A percentile compares a stretch with the other conserved stretches of the same genome.
These are phyloP conservation scores for Aureobasidium lini DNA, from an alignment of 2,329 filamentous ascomycete species.

Conservation along the genomic window DNA sequence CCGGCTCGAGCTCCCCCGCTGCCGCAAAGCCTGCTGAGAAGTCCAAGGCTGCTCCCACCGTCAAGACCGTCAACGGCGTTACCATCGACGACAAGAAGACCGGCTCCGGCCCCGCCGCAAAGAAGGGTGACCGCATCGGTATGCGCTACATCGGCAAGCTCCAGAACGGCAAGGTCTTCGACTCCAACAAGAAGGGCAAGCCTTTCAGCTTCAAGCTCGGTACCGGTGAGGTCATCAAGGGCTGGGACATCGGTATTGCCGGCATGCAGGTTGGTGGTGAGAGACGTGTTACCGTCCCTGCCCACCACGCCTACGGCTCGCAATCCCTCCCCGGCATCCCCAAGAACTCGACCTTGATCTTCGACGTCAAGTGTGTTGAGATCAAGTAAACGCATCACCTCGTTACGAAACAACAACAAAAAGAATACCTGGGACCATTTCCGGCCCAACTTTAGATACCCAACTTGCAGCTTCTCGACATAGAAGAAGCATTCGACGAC, in stretches of 20 bases:
- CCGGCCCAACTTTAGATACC: conserved; percentile 16
- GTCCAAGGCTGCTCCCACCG: conserved; percentile 50
- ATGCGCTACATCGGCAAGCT: conserved; percentile 98
- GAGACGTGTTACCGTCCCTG: conserved; percentile 83
- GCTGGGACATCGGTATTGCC: conserved; percentile 89
- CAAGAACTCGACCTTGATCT: conserved; percentile 80
- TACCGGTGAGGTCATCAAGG: conserved; percentile 93
- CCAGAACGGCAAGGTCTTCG: conserved; percentile 87
- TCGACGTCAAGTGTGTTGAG: conserved; percentile 59
- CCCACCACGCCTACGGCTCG: conserved; percentile 82
- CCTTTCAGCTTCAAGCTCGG: conserved; percentile 95
- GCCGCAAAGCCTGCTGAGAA: conserved; percentile 31
- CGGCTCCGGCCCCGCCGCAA: conserved; percentile 74
- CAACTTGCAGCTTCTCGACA: conserved; percentile 17
- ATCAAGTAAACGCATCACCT: conserved; percentile 33
- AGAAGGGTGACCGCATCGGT: conserved; percentile 82
- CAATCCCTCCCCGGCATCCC: conserved; percentile 77
- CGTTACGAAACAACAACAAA: neutral
- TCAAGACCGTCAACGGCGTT: conserved; percentile 80
- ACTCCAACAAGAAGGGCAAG: conserved; percentile 97
- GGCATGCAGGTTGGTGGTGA: conserved; percentile 94
- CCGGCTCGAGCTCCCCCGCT: conserved; percentile 52
- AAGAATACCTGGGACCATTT: neutral
- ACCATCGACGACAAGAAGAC: conserved; percentile 93
- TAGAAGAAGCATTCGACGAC: neutral